Conservation (phyloP, 2,329 filamentous ascomycete genomes). For the Ampelomyces quisqualis region DNA sequence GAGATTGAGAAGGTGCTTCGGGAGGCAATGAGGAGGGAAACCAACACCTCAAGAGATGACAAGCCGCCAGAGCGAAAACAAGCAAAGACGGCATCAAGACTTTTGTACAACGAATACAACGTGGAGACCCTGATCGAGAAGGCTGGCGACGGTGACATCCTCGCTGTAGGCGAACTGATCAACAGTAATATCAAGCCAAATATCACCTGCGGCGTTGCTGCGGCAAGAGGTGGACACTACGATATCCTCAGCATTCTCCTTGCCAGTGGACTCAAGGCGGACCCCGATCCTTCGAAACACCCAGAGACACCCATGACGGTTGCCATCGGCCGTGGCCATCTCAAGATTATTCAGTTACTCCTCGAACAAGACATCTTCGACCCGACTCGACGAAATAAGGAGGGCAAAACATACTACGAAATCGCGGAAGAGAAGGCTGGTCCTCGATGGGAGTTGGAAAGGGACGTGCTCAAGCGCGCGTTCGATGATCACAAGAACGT, state of each 20-base stretch:
- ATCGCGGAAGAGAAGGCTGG: constrained; percentile 80
- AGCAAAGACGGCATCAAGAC: constrained; percentile 43
- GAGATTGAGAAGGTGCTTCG: constrained; percentile 75
- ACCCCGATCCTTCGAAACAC: constrained; percentile 71
- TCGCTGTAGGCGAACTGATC: constrained; percentile 52
- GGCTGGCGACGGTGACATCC: constrained; percentile 51
- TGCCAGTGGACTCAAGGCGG: constrained; percentile 49
- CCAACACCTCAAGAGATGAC: constrained; percentile 55
- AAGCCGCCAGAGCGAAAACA: constrained; percentile 32
- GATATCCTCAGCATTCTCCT: constrained; percentile 75
- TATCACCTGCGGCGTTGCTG: constrained; percentile 83
- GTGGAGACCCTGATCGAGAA: constrained; percentile 52
- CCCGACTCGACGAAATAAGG: constrained; percentile 70
- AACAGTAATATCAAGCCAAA: constrained; percentile 61
- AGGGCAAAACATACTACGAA: constrained; percentile 81
- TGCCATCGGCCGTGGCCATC: constrained; percentile 84
- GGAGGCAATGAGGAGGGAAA: constrained; percentile 54
- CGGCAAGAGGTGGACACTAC: constrained; percentile 87
- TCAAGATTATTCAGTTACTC: constrained; percentile 79
- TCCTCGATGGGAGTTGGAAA: constrained; percentile 87
- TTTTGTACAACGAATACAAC: constrained; percentile 54
- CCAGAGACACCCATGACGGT: constrained; percentile 90
- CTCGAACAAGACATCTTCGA: constrained; percentile 78
- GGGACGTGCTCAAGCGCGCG: constrained; percentile 73
- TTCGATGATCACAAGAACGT: constrained; percentile 59